Evolutionary conservation across 257 asterid genomes (phyloP), one percentile per base, ranked within the genome.

Genomic region (Haberlea rhodopensis): DNA sequence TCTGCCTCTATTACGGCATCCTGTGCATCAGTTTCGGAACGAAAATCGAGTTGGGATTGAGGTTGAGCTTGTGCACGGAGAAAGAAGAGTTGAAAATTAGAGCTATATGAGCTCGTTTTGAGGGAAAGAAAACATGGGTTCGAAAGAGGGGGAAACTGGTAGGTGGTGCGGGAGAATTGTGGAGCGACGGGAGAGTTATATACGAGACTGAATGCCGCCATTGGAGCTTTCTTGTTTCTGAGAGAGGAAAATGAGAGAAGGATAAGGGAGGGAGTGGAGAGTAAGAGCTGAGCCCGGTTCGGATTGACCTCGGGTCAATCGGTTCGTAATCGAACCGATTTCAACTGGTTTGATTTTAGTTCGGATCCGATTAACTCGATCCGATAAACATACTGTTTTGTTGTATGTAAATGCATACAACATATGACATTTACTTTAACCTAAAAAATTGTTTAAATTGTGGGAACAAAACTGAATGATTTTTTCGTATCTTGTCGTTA

Each of bases 151-250:
- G 34, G 59, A 32, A 54, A 63, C 2, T 22, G 69, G 56, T 27
- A 55, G 8, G 69, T 16, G 9, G 69, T 10, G 65, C 26, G 52
- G 53, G 76, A 55, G 64, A 61, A 62, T 34, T 18, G 71, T 54
- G 78, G 51, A 64, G 67, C 10, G 66, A 70, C 10, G 29, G 79
- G 73, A 48, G 78, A 71, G 58, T 57, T 60, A 52, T 74, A 62
- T 2, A 73, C 46, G 24, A 62, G 57, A 26, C 73, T 74, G 25
- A 73, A 64, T 51, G 84, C 73, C 29, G 80, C 81, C 81, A 76
- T 74, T 53, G 55, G 10, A 8, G 37, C 62, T 49, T 49, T n/a
- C n/a, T 29, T 55, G 57, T 40, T 46, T n/a, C 29, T 3, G 55
- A 0, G 4, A 25, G 31, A 34, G 27, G 0, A 1, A 24, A 27